phyloP scores from a whole-genome alignment of 129 eudicot species.

The Helichrysum umbraculigerum region DNA sequence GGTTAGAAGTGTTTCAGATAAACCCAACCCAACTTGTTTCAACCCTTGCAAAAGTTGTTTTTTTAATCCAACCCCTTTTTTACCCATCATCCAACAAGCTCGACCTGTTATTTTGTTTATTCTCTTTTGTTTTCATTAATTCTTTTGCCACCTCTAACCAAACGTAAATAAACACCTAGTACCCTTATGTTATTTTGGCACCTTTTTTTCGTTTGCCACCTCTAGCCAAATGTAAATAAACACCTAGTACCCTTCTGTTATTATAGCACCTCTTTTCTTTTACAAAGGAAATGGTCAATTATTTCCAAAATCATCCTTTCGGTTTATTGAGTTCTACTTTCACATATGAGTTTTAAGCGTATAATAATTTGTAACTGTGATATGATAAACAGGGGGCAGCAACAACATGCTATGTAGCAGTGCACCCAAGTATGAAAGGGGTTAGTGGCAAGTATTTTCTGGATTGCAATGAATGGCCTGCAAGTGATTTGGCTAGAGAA shows the following conservation, averaged over 20 bases:
- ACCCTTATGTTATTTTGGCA: neutral
- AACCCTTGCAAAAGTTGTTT: neutral
- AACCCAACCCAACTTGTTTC: neutral
- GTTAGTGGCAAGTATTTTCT: conserved; percentile 69
- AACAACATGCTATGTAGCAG: conserved; percentile 89
- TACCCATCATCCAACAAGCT: neutral
- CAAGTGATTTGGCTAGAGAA: conserved; percentile 58
- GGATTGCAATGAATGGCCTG: conserved; percentile 78
- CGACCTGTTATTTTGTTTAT: neutral
- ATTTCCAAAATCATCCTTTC: neutral
- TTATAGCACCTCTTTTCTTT: no score
- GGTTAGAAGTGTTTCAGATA: neutral
- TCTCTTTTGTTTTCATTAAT: no score
- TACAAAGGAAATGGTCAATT: neutral
- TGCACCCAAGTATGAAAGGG: conserved; percentile 77
- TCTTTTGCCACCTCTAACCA: neutral
- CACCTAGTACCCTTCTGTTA: neutral
- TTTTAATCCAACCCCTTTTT: neutral
- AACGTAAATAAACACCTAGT: neutral
- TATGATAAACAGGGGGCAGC: conserved; percentile 77
- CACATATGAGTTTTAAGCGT: neutral
- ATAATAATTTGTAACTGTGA: neutral
- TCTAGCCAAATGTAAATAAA: neutral
- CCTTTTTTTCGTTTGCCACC: neutral
- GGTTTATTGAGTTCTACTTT: neutral